A percentile compares a stretch with the other conserved stretches of the same genome.
Conservation (phyloP, 805 yeast genomes). For the Phaffomyces opuntiae region DNA sequence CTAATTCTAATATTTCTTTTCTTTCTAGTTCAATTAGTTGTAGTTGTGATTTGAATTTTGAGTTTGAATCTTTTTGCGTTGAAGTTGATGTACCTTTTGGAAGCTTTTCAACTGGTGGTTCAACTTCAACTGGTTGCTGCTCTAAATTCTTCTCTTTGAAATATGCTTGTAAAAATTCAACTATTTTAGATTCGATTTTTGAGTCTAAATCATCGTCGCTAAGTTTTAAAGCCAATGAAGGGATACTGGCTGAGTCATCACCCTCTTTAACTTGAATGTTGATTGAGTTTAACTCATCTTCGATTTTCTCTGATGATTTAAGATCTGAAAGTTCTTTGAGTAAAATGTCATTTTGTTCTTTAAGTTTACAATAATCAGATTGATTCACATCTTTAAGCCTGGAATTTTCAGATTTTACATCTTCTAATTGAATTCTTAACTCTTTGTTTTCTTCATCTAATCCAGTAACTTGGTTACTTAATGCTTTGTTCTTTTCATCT, state of each 20-base stretch:
- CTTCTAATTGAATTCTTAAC: slow-evolving; percentile 13
- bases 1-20: slow-evolving; percentile 26
- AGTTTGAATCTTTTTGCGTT: not conserved
- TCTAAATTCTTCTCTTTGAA: slow-evolving; percentile 10
- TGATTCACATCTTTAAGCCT: too few relatives aligned
- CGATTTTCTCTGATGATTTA: not conserved
- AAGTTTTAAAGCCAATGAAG: too few relatives aligned
- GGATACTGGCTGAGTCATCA: not conserved
- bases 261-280: slow-evolving; percentile 8
- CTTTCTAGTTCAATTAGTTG: slow-evolving; percentile 29
- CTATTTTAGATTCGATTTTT: slow-evolving; percentile 10
- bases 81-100: not conserved
- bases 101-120: too few relatives aligned
- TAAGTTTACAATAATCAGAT: too few relatives aligned
- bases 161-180: slow-evolving; percentile 16
- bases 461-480: slow-evolving; percentile 8
- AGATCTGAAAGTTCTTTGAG: slow-evolving; percentile 9
- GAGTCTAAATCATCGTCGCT: not conserved
- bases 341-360: slow-evolving; percentile 19
- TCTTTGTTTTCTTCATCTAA: slow-evolving; percentile 18
- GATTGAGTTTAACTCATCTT: slow-evolving; percentile 10
- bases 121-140: not conserved
- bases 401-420: not conserved
- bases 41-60: slow-evolving; percentile 20
- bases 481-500: slow-evolving; percentile 6